These are phyloP conservation scores for Aspergillus latus DNA, from an alignment of 2,329 filamentous ascomycete species.

Conservation along the genomic window DNA sequence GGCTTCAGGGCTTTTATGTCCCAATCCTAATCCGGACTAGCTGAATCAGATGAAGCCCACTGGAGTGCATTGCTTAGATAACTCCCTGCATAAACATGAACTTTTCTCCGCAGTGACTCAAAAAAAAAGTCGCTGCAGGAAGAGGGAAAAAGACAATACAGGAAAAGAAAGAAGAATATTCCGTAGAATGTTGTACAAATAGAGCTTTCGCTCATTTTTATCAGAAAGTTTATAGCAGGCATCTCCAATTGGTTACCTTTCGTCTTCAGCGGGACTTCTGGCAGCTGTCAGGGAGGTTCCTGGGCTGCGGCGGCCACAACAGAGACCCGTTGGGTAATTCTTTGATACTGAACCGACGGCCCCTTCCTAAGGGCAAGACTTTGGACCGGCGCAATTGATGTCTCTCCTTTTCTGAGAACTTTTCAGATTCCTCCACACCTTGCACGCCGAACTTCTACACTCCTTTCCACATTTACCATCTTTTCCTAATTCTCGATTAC, in stretches of 20 bases:
- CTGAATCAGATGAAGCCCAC: no score
- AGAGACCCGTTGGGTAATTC: constrained; percentile 6
- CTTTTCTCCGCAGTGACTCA: background rate
- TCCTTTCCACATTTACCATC: no score
- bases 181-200: background rate
- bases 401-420: background rate
- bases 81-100: background rate
- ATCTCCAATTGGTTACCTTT: background rate
- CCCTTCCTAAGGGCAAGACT: background rate
- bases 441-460: background rate
- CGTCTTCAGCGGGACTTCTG: background rate
- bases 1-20: constrained; percentile 2
- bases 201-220: background rate
- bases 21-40: background rate
- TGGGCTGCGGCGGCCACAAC: no score
- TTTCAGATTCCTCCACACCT: background rate
- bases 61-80: constrained; percentile 6
- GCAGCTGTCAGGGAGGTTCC: no score
- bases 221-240: background rate
- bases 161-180: background rate
- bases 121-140: no score
- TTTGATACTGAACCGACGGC: constrained; percentile 15
- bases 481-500: background rate
- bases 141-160: no score
- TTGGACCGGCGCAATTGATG: background rate